Evolutionary conservation across 208 protist genomes (phyloP).

Genomic region (Chromosphaera perkinsii): DNA sequence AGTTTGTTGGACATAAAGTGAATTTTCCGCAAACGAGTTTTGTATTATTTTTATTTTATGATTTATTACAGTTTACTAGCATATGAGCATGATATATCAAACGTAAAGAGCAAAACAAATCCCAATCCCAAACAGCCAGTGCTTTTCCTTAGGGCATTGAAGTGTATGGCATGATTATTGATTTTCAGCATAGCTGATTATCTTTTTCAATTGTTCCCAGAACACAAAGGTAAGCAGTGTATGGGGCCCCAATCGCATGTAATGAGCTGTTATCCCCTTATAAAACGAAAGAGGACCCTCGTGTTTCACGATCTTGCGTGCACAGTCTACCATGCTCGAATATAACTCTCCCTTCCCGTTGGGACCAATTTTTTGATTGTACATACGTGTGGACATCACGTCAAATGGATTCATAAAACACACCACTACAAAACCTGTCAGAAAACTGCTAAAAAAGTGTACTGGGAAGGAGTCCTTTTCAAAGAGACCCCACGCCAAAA

Average conservation of each 20-base stretch:
- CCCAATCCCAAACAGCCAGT: no score
- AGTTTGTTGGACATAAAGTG: no score
- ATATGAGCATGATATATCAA: no score
- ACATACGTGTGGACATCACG: slow-evolving; percentile 42
- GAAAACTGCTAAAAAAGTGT: slow-evolving; percentile 24
- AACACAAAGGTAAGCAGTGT: slow-evolving; percentile 33
- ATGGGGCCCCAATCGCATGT: slow-evolving; percentile 22
- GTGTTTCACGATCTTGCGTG: slow-evolving; percentile 5
- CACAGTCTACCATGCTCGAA: slow-evolving; percentile 1
- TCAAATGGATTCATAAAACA: slow-evolving; percentile 49
- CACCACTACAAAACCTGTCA: slow-evolving; percentile 19
- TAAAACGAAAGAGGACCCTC: slow-evolving; percentile 13
- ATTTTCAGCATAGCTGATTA: no score
- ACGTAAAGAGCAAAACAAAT: no score
- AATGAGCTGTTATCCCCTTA: slow-evolving; percentile 19
- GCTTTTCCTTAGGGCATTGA: no score
- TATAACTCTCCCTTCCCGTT: slow-evolving; percentile 22
- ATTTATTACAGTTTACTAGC: no score
- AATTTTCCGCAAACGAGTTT: no score
- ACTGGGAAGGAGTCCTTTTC: slow-evolving; percentile 17
- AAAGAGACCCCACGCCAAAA: neutral
- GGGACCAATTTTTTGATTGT: slow-evolving; percentile 34
- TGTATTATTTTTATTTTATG: no score
- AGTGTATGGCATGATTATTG: no score
- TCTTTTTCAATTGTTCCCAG: slow-evolving; percentile 20